Evolutionary conservation across 371 early-diverging fungal species (phyloP).

Genomic region (Enterocytospora artemiae): DNA sequence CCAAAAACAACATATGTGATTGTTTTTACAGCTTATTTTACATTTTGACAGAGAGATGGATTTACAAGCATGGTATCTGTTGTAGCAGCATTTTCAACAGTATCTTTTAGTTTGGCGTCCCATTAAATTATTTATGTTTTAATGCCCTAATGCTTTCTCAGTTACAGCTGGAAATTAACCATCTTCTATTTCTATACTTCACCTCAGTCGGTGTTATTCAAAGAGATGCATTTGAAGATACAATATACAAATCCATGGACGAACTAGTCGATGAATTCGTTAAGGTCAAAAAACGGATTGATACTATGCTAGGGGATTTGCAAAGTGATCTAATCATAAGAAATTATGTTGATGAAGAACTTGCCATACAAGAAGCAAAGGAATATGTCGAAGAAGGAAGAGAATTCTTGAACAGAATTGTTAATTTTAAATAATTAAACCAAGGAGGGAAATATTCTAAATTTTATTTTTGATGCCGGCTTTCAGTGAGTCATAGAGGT

Average conservation of each 20-base stretch:
- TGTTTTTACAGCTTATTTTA: too few species aligned
- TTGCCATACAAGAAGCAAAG: conserved; percentile 1
- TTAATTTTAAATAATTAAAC: not conserved
- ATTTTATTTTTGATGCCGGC: not conserved
- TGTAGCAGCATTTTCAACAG: too few species aligned
- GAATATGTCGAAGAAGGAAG: not conserved
- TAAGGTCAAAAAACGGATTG: conserved; percentile 22
- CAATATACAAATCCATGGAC: conserved; percentile 4
- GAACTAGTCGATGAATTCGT: conserved; percentile 22
- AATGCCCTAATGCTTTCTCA: conserved; percentile 15
- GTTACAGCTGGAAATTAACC: conserved; percentile 37
- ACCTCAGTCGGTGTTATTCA: conserved; percentile 42
- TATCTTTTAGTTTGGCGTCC: too few species aligned
- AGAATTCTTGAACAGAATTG: not conserved
- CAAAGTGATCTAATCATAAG: not conserved
- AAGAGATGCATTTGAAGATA: conserved; percentile 19
- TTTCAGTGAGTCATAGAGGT: not conserved
- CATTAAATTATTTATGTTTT: too few species aligned
- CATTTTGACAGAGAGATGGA: not conserved
- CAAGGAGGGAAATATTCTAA: not conserved
- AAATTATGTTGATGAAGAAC: conserved; percentile 10
- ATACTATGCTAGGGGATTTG: conserved; percentile 13
- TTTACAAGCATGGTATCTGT: not conserved
- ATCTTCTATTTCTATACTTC: conserved; percentile 40
- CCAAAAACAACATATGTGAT: too few species aligned